phyloP scores from a whole-genome alignment of 2,329 filamentous ascomycete genomes.

The Calonectria naviculata region DNA sequence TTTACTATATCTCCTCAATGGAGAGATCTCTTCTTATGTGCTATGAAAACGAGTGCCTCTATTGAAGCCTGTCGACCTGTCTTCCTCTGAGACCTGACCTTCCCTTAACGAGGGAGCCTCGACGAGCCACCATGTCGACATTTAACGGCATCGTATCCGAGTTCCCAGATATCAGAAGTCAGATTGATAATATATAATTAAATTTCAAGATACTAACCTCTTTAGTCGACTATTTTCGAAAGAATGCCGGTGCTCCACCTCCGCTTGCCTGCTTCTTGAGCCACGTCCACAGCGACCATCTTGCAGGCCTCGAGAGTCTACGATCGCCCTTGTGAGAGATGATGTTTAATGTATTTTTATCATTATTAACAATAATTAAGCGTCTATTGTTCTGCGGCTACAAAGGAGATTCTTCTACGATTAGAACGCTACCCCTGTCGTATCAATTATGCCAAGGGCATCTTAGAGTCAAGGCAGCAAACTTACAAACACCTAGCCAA shows the following conservation, averaged over 20 bases:
- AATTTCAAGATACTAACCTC: constrained; percentile 5
- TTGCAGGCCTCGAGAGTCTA: constrained; percentile 81
- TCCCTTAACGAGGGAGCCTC: too few species aligned
- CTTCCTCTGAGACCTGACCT: neutral
- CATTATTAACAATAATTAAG: constrained; percentile 42
- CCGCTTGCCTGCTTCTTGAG: constrained; percentile 89
- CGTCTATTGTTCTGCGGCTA: constrained; percentile 90
- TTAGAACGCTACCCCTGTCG: constrained; percentile 84
- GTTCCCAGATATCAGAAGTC: constrained; percentile 82
- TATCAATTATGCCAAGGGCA: constrained; percentile 82
- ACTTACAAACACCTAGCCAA: constrained; percentile 82
- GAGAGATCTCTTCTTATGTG: neutral
- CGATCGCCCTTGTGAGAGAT: constrained; percentile 75
- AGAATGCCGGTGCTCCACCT: constrained; percentile 61
- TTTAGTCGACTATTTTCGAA: constrained; percentile 84
- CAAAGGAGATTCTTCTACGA: constrained; percentile 81
- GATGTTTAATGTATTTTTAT: neutral
- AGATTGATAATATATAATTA: neutral
- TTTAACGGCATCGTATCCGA: constrained; percentile 79
- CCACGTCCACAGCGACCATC: constrained; percentile 92
- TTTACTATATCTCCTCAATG: neutral
- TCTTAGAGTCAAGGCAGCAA: constrained; percentile 78
- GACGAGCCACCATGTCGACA: constrained; percentile 72
- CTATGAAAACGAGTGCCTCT: neutral
- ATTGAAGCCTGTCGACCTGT: neutral